A percentile compares a stretch with the other conserved stretches of the same genome.
Evolutionary conservation across 352 stramenopile species (phyloP).

Genomic region (Pythium pyrilobum): DNA sequence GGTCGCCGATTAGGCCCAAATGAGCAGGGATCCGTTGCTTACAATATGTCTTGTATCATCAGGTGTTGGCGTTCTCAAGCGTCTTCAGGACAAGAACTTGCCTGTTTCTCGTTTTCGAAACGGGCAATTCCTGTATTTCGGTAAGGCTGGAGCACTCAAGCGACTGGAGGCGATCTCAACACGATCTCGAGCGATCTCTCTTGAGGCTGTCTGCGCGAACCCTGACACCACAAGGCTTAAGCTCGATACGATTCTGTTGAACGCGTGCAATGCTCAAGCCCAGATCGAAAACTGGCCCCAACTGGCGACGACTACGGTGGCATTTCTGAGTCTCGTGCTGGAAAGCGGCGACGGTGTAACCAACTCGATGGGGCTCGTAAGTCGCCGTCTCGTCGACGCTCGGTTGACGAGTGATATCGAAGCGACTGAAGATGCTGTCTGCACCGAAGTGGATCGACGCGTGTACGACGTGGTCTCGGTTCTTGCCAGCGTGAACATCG

Average conservation of each 20-base stretch:
- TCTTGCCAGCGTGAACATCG: constrained; percentile 44
- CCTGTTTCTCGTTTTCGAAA: constrained; percentile 30
- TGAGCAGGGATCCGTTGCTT: too few relatives aligned
- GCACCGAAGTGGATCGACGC: constrained; percentile 44
- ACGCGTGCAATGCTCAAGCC: constrained; percentile 41
- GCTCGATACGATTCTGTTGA: constrained; percentile 39
- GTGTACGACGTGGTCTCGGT: constrained; percentile 70
- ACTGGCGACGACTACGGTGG: constrained; percentile 46
- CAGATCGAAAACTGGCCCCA: constrained; percentile 41
- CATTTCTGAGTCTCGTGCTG: constrained; percentile 53
- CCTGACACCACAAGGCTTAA: constrained; percentile 8
- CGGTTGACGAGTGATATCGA: constrained; percentile 24
- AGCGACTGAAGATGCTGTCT: constrained; percentile 10
- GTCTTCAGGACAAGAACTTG: constrained; percentile 30
- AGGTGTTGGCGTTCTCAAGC: constrained; percentile 64
- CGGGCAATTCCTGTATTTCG: constrained; percentile 50
- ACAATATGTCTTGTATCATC: too few relatives aligned
- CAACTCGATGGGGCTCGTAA: constrained; percentile 30
- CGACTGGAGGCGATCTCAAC: constrained; percentile 30
- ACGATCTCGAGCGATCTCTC: constrained; percentile 6
- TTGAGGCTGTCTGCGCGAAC: background rate
- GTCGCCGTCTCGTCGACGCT: constrained; percentile 37
- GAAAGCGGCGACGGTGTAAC: constrained; percentile 21
- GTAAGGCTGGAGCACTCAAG: constrained; percentile 30
- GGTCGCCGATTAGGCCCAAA: too few relatives aligned